Conservation (phyloP, 169 alveolate genomes). For the Plasmodium gonderi region DNA sequence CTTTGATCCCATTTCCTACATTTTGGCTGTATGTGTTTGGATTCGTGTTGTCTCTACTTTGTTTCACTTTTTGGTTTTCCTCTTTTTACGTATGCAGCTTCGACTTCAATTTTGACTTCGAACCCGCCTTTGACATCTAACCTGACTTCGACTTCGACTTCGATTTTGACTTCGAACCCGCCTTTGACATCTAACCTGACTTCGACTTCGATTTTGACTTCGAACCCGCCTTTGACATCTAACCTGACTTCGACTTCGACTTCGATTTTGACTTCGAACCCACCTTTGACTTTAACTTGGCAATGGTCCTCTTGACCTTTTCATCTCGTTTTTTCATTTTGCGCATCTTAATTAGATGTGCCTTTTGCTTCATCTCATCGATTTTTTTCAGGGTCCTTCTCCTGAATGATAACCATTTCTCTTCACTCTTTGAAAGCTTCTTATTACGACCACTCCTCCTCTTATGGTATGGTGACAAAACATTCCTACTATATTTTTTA, state of each 20-base stretch:
- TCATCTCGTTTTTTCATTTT: slow-evolving; percentile 56
- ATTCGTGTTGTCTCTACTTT: no score
- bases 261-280: neutral
- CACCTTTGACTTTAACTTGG: slow-evolving; percentile 28
- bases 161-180: no score
- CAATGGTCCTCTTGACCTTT: slow-evolving; percentile 37
- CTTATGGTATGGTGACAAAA: slow-evolving; percentile 13
- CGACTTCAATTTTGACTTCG: no score
- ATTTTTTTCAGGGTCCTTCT: slow-evolving; percentile 69
- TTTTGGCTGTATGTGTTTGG: no score
- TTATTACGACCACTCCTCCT: slow-evolving; percentile 16
- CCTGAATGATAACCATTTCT: slow-evolving; percentile 65
- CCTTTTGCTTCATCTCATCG: slow-evolving; percentile 73
- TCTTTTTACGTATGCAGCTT: no score
- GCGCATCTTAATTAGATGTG: slow-evolving; percentile 49
- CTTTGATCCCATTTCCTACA: no score
- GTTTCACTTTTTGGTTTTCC: no score
- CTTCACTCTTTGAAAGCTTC: slow-evolving; percentile 35
- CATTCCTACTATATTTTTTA: neutral
- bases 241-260: neutral
- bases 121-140: no score
- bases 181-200: no score
- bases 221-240: no score
- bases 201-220: no score
- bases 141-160: neutral